phyloP scores from a whole-genome alignment of 805 yeast species.

The Hanseniaspora thailandica region DNA sequence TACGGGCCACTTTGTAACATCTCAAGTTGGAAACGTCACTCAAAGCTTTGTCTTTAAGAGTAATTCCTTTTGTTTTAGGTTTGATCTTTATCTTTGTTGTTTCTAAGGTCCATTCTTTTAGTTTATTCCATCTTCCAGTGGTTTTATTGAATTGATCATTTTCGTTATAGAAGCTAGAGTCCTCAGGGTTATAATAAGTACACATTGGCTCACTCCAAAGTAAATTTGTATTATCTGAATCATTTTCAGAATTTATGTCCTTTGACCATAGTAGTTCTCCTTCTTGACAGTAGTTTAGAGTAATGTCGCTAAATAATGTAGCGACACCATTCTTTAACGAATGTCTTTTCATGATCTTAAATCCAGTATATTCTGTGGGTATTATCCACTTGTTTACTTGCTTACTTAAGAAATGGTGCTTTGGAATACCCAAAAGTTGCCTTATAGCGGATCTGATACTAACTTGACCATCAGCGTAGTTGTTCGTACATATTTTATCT shows the following conservation, averaged over 20 bases:
- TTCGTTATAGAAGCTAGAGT: background rate
- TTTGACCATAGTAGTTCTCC: constrained; percentile 37
- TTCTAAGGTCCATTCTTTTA: background rate
- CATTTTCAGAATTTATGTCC: constrained; percentile 27
- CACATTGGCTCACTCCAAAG: constrained; percentile 43
- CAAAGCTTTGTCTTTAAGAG: constrained; percentile 16
- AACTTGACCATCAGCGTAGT: constrained; percentile 18
- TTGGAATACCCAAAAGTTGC: constrained; percentile 18
- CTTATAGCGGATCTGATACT: background rate
- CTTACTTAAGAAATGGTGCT: constrained; percentile 16
- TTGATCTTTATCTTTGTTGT: background rate
- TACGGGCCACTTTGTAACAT: constrained; percentile 51
- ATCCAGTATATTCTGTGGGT: constrained; percentile 37
- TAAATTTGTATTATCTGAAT: constrained; percentile 31
- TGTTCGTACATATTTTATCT: constrained; percentile 22
- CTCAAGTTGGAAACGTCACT: constrained; percentile 23
- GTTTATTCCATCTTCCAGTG: background rate
- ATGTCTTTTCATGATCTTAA: constrained; percentile 41
- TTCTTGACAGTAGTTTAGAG: constrained; percentile 40
- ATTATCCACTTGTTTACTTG: background rate
- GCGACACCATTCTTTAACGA: constrained; percentile 31
- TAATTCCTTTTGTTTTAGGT: background rate
- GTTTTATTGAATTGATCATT: background rate
- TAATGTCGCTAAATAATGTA: constrained; percentile 34
- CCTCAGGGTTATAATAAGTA: constrained; percentile 18